These are phyloP conservation scores for Aureobasidium pullulans DNA, from an alignment of 2,329 filamentous ascomycete species.

Conservation along the genomic window DNA sequence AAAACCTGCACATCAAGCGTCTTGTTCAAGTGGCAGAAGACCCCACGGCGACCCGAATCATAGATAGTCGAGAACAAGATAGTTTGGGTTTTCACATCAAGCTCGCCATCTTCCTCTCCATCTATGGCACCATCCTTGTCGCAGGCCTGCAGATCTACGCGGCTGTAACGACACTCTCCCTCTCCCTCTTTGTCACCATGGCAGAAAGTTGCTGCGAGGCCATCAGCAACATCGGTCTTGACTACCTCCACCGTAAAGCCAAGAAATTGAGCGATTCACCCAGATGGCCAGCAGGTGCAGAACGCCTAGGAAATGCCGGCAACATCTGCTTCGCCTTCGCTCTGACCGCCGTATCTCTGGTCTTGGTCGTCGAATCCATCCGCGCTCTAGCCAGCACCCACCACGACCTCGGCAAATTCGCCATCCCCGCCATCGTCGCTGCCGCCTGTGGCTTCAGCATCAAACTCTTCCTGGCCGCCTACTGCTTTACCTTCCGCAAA, in stretches of 20 bases:
- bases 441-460: background rate
- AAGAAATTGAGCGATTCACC: background rate
- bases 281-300: background rate
- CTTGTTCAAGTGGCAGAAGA: background rate
- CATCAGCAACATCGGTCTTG: background rate
- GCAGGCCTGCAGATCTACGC: background rate
- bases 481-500: background rate
- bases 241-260: background rate
- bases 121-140: background rate
- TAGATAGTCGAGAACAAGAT: background rate
- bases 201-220: background rate
- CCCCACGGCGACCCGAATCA: background rate
- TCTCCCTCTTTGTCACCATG: background rate
- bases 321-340: background rate
- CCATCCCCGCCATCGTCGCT: background rate
- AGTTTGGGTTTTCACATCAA: background rate
- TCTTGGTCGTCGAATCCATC: background rate
- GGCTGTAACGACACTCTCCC: background rate
- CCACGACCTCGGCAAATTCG: background rate
- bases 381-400: background rate
- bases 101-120: background rate
- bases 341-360: background rate
- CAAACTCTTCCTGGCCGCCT: background rate
- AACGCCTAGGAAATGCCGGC: background rate
- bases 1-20: background rate